Evolutionary conservation across 2,329 filamentous ascomycete genomes (phyloP).

Genomic region (Cordyceps cicadae): DNA sequence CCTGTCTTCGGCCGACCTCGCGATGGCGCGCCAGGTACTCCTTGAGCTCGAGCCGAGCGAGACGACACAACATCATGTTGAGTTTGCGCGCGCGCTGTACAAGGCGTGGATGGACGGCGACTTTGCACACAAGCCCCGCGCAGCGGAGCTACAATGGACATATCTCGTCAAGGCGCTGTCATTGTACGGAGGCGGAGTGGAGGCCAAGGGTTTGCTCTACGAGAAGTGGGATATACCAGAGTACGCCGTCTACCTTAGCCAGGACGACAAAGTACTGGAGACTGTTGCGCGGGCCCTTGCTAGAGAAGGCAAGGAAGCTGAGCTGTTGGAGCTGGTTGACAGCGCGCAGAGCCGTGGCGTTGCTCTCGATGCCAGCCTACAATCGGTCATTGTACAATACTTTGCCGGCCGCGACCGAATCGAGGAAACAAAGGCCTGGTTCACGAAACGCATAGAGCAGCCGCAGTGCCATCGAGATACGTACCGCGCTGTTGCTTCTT

Average conservation of each 20-base stretch:
- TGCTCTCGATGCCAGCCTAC: constrained; percentile 36
- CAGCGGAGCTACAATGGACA: constrained; percentile 21
- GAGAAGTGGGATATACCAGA: constrained; percentile 22
- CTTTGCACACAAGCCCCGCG: constrained; percentile 15
- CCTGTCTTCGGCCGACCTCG: constrained; percentile 33
- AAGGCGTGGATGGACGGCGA: constrained; percentile 18
- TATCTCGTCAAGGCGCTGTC: constrained; percentile 35
- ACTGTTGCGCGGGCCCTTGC: constrained; percentile 47
- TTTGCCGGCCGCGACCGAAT: constrained; percentile 52
- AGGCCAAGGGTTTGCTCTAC: constrained; percentile 40
- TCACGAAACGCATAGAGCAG: constrained; percentile 42
- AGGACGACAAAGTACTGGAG: constrained; percentile 19
- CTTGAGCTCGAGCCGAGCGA: constrained; percentile 33
- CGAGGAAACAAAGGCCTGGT: constrained; percentile 60
- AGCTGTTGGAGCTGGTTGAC: constrained; percentile 48
- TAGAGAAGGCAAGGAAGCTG: constrained; percentile 46
- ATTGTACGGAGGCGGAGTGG: constrained; percentile 44
- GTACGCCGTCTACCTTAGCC: constrained; percentile 16
- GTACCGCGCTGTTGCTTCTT: constrained; percentile 29
- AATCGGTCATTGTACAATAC: constrained; percentile 51
- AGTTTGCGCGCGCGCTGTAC: constrained; percentile 39
- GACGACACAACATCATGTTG: constrained; percentile 36
- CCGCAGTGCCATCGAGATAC: constrained; percentile 16
- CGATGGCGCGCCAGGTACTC: constrained; percentile 37
- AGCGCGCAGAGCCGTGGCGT: constrained; percentile 41